Conservation (phyloP, 306 rosid species). For the Geum urbanum region DNA sequence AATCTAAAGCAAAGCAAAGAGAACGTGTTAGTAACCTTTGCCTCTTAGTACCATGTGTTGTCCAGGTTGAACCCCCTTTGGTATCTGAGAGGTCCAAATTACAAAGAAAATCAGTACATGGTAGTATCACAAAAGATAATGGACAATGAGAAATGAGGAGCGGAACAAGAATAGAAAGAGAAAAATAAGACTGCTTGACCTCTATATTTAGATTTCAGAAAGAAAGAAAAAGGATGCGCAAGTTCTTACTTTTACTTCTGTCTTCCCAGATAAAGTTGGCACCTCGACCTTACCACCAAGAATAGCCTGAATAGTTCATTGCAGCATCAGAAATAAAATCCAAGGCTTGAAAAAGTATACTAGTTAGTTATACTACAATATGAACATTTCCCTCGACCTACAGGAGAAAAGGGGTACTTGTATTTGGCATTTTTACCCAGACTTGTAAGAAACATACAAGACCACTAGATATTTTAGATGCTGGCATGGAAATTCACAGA, state of each 20-base stretch:
- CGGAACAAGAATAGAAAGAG: neutral
- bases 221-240: conserved; percentile 3
- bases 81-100: conserved; percentile 59
- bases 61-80: conserved; percentile 90
- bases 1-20: conserved; percentile 16
- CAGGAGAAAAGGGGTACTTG: neutral
- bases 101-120: conserved; percentile 22
- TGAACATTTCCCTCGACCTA: neutral
- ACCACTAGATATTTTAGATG: neutral
- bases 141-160: neutral
- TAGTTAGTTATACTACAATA: neutral
- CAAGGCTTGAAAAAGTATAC: neutral
- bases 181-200: neutral
- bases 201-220: neutral
- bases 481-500: conserved; percentile 8
- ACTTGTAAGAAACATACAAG: neutral
- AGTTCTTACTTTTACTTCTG: conserved; percentile 56
- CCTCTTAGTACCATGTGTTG: conserved; percentile 79
- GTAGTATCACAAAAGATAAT: neutral
- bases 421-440: neutral
- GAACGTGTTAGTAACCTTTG: conserved; percentile 48
- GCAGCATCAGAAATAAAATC: conserved; percentile 7
- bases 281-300: conserved; percentile 91
- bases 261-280: conserved; percentile 79
- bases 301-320: conserved; percentile 66